Evolutionary conservation across 257 asterid genomes (phyloP), one percentile per base, ranked within the genome.

Genomic region (Plantago elongata): DNA sequence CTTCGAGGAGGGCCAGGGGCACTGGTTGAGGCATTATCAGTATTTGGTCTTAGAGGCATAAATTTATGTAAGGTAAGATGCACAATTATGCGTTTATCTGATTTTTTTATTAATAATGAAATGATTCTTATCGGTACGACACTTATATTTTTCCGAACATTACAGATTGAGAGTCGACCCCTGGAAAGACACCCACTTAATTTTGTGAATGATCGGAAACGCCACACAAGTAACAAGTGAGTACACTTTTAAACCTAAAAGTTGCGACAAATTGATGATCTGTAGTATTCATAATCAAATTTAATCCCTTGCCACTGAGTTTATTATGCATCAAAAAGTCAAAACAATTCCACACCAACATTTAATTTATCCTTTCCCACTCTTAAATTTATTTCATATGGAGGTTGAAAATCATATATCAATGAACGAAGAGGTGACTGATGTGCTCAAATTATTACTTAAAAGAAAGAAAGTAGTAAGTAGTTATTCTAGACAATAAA

Each of bases 161-260:
- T 8, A 8, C 46, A 69, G 68, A 62, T 62, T 4, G 68, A 69
- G 60, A 61, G 68, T 49, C 51, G 69, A 37, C 74, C 68, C 9
- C 47, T 16, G 51, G 45, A 27, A 17, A 61, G 55, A 44, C 63
- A 54, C 6, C 48, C 59, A 13, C 10, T 8, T 6, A 2, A 14
- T 45, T 17, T 44, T 54, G 45, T 38, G n/a, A 47, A 46, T 69
- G 60, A 60, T n/a, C 34, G 14, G 11, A 38, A 52, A 37, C 16
- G 12, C 13, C 9, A 16, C 37, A 47, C 29, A 38, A 62, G 60
- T 50, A 55, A 38, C 44, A 45, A 16, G 74, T 62, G 30, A 69
- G 74, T 69, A 54, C 59, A 16, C 52, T 67, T 38, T 4, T 1
- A 11, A 45, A 10, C 14, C 14, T 45, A 45, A 45, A 45, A 45